Conservation (phyloP, 495 filamentous ascomycete species). For the Podospora pseudoanserina region DNA sequence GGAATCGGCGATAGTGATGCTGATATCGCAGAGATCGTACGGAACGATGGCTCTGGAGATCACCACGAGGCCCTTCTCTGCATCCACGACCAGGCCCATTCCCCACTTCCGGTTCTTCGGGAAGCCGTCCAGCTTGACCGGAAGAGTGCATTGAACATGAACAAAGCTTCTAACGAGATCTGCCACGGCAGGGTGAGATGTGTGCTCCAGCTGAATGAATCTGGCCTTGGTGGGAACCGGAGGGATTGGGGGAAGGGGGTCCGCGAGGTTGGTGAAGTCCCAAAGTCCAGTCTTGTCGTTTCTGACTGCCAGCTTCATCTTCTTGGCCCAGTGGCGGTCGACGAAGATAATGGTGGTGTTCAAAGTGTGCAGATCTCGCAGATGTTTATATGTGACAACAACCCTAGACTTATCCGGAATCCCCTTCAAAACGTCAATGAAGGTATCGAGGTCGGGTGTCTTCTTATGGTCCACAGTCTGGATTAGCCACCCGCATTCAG, state of each 20-base stretch:
- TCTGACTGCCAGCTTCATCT: conserved; percentile 88
- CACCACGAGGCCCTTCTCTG: conserved; percentile 89
- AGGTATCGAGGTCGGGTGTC: conserved; percentile 79
- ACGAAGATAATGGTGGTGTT: conserved; percentile 90
- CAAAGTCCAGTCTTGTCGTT: conserved; percentile 90
- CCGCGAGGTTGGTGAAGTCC: conserved; percentile 86
- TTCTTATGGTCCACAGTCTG: conserved; percentile 83
- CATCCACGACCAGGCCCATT: conserved; percentile 92
- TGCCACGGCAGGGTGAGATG: conserved; percentile 83
- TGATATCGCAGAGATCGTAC: conserved; percentile 94
- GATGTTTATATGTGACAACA: conserved; percentile 91
- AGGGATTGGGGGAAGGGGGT: conserved; percentile 67
- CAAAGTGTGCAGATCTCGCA: conserved; percentile 89
- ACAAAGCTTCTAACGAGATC: conserved; percentile 95
- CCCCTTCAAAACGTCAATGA: conserved; percentile 83
- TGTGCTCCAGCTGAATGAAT: conserved; percentile 86
- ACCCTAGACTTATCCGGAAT: conserved; percentile 89
- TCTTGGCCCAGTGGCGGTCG: conserved; percentile 90
- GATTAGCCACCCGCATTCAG: conserved; percentile 88
- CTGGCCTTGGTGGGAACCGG: conserved; percentile 73
- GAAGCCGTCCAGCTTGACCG: conserved; percentile 93
- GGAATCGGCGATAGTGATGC: conserved; percentile 90
- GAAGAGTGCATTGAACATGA: conserved; percentile 84
- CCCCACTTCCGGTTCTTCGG: conserved; percentile 89
- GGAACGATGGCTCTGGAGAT: conserved; percentile 91